Evolutionary conservation across 768 basidiomycete genomes (phyloP), one percentile per base, ranked within the genome.

Genomic region (Macrolepiota fuliginosa): DNA sequence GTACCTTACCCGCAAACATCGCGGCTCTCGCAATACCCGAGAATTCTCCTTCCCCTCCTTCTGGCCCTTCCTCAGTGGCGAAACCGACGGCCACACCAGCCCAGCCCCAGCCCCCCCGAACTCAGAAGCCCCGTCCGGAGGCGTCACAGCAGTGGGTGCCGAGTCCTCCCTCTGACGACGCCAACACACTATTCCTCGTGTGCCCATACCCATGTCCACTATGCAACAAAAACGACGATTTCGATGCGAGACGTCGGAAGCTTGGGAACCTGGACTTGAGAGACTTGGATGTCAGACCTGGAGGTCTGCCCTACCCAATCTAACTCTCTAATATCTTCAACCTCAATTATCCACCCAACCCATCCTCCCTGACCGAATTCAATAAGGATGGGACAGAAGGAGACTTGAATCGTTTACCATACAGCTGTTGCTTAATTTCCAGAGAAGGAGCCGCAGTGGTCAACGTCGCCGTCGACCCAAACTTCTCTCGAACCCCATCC

Each of bases 141-240:
- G n/a, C n/a, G n/a, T n/a, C n/a, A n/a, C n/a, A n/a, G n/a, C n/a
- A n/a, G n/a, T 80, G n/a, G n/a, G n/a, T n/a, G n/a, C n/a, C n/a
- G n/a, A n/a, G n/a, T n/a, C n/a, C n/a, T n/a, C n/a, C n/a, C 64
- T 85, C 83, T 1, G 85, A 86, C 1, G 81, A 83, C 24, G 76
- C 72, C 25, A 86, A 88, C 55, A 83, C 75, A 67, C 89, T 91
- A 37, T 83, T 74, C 15, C 90, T 81, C 25, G 81, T 77, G 55
- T 67, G 65, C 6, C n/a, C n/a, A n/a, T n/a, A n/a, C n/a, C n/a
- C n/a, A n/a, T n/a, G n/a, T n/a, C n/a, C n/a, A n/a, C n/a, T 61
- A n/a, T n/a, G n/a, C n/a, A n/a, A n/a, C n/a, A n/a, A n/a, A n/a
- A n/a, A n/a, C 57, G 56, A 57, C 15, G 65, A 17, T 68, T 77